Evolutionary conservation across 306 rosid genomes (phyloP).

Genomic region (Mimosa pudica): DNA sequence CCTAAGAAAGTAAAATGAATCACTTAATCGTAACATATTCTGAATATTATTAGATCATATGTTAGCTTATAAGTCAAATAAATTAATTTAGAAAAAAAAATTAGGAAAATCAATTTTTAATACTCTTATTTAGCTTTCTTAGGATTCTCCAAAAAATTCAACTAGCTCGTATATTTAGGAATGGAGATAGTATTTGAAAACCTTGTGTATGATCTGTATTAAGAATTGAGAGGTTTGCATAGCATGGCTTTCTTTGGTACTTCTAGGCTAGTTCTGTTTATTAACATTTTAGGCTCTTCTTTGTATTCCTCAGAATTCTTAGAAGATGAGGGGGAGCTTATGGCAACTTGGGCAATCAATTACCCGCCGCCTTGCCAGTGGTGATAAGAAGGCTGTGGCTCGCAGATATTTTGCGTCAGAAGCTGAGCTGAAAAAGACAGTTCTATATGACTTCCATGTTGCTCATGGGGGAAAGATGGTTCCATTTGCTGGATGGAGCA

Average conservation of each 20-base stretch:
- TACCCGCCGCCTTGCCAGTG: constrained; percentile 75
- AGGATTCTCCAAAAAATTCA: too few relatives aligned
- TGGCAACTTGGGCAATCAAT: constrained; percentile 90
- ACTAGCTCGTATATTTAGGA: too few relatives aligned
- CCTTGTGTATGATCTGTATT: not conserved
- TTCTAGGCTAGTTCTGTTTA: not conserved
- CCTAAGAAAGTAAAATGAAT: too few relatives aligned
- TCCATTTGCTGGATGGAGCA: constrained; percentile 97
- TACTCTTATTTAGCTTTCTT: too few relatives aligned
- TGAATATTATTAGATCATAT: too few relatives aligned
- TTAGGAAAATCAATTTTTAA: too few relatives aligned
- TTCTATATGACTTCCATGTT: constrained; percentile 78
- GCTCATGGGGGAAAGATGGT: constrained; percentile 95
- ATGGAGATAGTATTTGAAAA: not conserved
- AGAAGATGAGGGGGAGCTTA: constrained; percentile 70
- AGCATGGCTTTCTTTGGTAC: not conserved
- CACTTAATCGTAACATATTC: too few relatives aligned
- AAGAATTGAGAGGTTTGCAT: not conserved
- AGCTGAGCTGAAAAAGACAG: constrained; percentile 86
- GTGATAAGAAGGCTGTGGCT: constrained; percentile 79
- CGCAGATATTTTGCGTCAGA: constrained; percentile 68
- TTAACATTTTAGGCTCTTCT: not conserved
- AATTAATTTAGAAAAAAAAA: too few relatives aligned
- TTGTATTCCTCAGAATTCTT: constrained; percentile 15
- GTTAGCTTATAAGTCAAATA: too few relatives aligned